Conservation (phyloP, 2,329 filamentous ascomycete species). For the Fusarium napiforme region DNA sequence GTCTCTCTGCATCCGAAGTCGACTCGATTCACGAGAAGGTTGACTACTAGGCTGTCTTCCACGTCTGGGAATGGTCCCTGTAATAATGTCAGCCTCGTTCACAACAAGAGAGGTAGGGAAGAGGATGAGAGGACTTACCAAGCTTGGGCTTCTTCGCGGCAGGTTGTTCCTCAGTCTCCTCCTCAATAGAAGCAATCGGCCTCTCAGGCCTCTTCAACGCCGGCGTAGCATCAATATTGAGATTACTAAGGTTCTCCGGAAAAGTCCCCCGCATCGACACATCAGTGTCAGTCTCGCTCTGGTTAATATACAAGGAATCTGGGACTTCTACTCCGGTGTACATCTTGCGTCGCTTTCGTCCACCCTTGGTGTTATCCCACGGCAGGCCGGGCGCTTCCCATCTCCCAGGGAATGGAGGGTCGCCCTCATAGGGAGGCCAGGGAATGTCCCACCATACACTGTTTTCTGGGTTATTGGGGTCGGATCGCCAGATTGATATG, state of each 20-base stretch:
- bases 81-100: background rate
- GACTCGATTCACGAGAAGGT: conserved; percentile 23
- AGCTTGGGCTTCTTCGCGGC: conserved; percentile 27
- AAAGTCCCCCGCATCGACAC: conserved; percentile 35
- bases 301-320: conserved; percentile 37
- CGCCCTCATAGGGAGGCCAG: conserved; percentile 44
- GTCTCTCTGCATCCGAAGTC: conserved; percentile 1
- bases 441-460: conserved; percentile 40
- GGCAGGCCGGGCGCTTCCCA: conserved; percentile 34
- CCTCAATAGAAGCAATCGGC: background rate
- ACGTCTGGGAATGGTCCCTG: background rate
- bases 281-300: conserved; percentile 33
- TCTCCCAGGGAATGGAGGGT: conserved; percentile 33
- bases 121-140: background rate
- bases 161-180: conserved; percentile 7
- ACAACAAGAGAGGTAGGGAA: too few species aligned
- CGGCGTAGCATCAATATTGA: conserved; percentile 1
- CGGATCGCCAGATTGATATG: conserved; percentile 43
- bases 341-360: background rate
- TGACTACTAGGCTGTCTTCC: background rate
- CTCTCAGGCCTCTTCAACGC: conserved; percentile 1
- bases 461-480: conserved; percentile 49
- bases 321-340: conserved; percentile 1
- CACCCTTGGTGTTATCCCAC: background rate
- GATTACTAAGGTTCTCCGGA: conserved; percentile 20